Evolutionary conservation across 805 yeast genomes (phyloP), one percentile per base, ranked within the genome.

Genomic region (Spencermartinsiella europaea): DNA sequence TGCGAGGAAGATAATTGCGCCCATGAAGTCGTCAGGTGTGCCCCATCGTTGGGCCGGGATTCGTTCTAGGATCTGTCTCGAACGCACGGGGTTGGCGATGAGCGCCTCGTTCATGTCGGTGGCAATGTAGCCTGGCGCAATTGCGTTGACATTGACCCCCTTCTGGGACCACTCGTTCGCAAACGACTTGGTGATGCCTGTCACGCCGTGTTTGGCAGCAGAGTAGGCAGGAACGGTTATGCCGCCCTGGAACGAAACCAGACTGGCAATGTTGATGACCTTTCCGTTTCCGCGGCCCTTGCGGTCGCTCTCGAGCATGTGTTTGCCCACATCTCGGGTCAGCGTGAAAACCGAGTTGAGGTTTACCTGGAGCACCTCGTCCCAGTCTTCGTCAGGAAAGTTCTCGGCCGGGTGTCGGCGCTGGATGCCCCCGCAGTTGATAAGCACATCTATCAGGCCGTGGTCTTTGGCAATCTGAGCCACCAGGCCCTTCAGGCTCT

Each of bases 21-120:
- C 79, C 55, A 66, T 72, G 55, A 74, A 72, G 52, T 75, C 80
- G 5, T 67, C 73, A 1, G 74, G 70, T 2, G 48, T 44, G n/a
- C 80, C 79, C 75, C 75, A 74, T 57, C 77, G 62, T 1, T 69
- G 71, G 3, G 63, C 61, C 16, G 79, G 79, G 42, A 72, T 71
- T 47, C 76, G 66, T 39, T 54, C 63, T 37, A 62, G 34, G 35
- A 73, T 56, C 36, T 58, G 57, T 7, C 55, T 41, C n/a, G 56
- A 53, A 39, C 55, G 67, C 1, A 35, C 57, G 12, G 56, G 56
- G 51, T 67, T 60, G 2, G 56, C 51, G 4, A 59, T 47, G 34
- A 71, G 41, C 1, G 55, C 58, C 7, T 51, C 48, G 25, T 73
- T 73, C 75, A 74, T 69, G 43, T 71, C 72, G 2, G 79, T 75